These are phyloP conservation scores for Trypanosoma conorhini DNA, from an alignment of 208 protist genomes.

Conservation along the genomic window DNA sequence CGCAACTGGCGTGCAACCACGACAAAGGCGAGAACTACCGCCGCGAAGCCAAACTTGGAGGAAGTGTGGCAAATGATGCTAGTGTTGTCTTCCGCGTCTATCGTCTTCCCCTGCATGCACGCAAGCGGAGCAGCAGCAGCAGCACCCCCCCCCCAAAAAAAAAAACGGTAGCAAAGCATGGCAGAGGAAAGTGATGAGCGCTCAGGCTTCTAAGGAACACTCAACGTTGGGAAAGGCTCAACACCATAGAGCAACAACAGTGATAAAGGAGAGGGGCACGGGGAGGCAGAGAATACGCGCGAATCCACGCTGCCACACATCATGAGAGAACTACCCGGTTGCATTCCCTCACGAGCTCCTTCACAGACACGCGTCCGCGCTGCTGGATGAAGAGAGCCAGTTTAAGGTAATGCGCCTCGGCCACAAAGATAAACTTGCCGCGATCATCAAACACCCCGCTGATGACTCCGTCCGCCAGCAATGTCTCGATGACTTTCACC, in stretches of 20 bases:
- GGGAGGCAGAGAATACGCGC: constrained; percentile 5
- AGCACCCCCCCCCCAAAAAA: too few species aligned
- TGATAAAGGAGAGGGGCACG: neutral
- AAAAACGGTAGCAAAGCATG: neutral
- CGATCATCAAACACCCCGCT: constrained; percentile 80
- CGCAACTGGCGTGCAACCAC: neutral
- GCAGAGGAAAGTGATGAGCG: neutral
- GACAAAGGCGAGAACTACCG: too few species aligned
- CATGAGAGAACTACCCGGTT: constrained; percentile 57
- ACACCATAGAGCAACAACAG: too few species aligned
- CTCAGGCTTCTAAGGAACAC: neutral
- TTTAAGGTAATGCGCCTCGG: constrained; percentile 46
- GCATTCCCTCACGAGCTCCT: constrained; percentile 71
- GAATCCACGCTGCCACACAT: neutral
- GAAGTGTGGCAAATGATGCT: too few species aligned
- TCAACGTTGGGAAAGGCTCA: neutral
- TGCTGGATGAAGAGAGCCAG: constrained; percentile 61
- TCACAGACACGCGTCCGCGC: constrained; percentile 65
- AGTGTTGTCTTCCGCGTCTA: too few species aligned
- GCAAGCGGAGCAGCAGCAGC: too few species aligned
- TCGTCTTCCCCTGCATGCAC: too few species aligned
- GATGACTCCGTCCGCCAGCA: constrained; percentile 43
- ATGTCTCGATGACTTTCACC: constrained; percentile 55
- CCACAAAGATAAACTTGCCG: constrained; percentile 76
- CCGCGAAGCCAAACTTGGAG: too few species aligned